Conservation (phyloP, 2,329 filamentous ascomycete genomes). For the Microcyclospora pomicola region DNA sequence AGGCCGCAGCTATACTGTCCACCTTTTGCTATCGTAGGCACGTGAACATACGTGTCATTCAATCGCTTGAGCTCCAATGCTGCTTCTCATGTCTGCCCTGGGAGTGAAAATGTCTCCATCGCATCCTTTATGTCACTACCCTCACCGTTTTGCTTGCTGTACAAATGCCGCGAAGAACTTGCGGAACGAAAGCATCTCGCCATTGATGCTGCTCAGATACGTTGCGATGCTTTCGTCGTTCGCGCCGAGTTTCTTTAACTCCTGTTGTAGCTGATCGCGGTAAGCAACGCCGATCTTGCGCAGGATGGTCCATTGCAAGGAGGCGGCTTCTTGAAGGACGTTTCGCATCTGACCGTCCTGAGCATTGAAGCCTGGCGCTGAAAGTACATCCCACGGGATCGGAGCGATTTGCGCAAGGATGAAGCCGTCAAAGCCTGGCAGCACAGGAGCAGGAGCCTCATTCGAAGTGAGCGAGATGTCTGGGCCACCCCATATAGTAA, state of each 20-base stretch:
- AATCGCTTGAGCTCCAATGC: no score
- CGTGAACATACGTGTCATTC: no score
- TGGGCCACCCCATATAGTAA: conserved; percentile 76
- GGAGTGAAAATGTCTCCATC: no score
- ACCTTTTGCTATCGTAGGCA: no score
- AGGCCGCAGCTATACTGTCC: no score
- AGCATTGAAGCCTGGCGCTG: conserved; percentile 64
- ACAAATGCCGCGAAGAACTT: conserved; percentile 34
- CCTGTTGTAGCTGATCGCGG: conserved; percentile 50
- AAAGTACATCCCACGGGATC: conserved; percentile 78
- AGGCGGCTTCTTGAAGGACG: conserved; percentile 76
- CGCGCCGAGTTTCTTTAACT: conserved; percentile 53
- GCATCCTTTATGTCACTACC: no score
- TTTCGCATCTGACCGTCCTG: conserved; percentile 80
- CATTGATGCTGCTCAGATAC: conserved; percentile 46
- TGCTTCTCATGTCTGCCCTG: no score
- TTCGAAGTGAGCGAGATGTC: conserved; percentile 45
- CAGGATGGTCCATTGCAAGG: conserved; percentile 78
- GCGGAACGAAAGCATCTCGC: conserved; percentile 30
- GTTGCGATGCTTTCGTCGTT: conserved; percentile 49
- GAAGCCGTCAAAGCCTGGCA: conserved; percentile 86
- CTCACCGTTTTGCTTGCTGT: conserved; percentile 16
- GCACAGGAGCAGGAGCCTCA: conserved; percentile 35
- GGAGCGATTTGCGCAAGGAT: conserved; percentile 81
- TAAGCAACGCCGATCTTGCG: conserved; percentile 77